phyloP scores from a whole-genome alignment of 73 alveolate genomes.

The Symbiodinium pilosum region DNA sequence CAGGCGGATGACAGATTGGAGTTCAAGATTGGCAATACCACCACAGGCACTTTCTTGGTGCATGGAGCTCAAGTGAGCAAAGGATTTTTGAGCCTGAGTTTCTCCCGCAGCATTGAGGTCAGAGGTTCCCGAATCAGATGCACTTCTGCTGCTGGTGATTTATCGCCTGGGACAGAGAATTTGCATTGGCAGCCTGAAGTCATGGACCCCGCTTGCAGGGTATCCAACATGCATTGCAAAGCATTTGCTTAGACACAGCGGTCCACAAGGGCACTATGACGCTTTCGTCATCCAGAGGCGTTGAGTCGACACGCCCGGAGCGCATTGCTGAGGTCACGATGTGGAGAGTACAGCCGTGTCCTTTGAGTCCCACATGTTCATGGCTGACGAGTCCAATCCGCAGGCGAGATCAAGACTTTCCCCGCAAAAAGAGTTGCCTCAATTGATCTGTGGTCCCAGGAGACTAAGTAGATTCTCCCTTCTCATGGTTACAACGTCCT shows the following conservation, averaged over 20 bases:
- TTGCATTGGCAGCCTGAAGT: neutral
- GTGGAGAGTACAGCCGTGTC: slow-evolving; percentile 81
- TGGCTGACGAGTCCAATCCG: slow-evolving; percentile 17
- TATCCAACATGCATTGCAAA: no score
- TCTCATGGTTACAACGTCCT: no score
- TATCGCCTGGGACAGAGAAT: neutral
- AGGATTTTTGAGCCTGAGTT: no score
- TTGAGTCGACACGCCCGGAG: neutral
- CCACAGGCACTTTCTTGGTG: slow-evolving; percentile 66
- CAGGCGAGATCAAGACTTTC: neutral
- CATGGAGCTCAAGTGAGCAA: neutral
- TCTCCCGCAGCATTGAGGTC: slow-evolving; percentile 43
- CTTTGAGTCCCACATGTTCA: slow-evolving; percentile 64
- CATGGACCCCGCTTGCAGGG: neutral
- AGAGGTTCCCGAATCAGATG: slow-evolving; percentile 22
- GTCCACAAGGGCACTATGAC: neutral
- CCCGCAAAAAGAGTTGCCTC: no score
- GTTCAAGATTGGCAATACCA: slow-evolving; percentile 53
- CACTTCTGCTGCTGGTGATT: slow-evolving; percentile 50
- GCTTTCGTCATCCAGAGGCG: neutral
- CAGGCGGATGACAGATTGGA: slow-evolving; percentile 72
- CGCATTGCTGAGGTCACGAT: slow-evolving; percentile 75
- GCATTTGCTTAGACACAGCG: neutral
- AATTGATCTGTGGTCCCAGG: no score
- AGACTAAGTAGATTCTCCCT: no score